Evolutionary conservation across 2,329 filamentous ascomycete genomes (phyloP).

Genomic region (Sarocladium kiliense): DNA sequence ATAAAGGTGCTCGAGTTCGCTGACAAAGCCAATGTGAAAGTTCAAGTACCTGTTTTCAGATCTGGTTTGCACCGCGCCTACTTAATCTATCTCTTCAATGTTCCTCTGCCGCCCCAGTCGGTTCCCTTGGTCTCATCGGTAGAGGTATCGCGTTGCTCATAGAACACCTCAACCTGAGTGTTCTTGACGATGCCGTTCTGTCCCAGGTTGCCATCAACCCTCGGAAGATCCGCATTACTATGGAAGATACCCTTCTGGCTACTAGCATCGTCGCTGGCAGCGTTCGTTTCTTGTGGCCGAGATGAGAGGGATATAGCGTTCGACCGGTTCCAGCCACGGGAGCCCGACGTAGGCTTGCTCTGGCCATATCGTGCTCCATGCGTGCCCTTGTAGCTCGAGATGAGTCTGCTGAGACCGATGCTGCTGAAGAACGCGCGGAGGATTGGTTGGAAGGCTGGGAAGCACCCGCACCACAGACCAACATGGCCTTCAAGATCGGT

Average conservation of each 20-base stretch:
- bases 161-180: conserved; percentile 3
- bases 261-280: not conserved
- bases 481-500: conserved; percentile 35
- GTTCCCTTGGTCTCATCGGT: not conserved
- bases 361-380: not conserved
- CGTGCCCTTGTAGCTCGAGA: not conserved
- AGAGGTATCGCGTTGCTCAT: not conserved
- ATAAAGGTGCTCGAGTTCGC: no score
- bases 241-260: conserved; percentile 3
- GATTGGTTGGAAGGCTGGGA: conserved; percentile 33
- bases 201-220: not conserved
- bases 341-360: not conserved
- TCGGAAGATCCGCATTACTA: not conserved
- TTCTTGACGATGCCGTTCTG: not conserved
- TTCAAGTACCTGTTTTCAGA: no score
- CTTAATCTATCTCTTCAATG: no score
- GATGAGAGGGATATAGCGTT: conserved; percentile 1
- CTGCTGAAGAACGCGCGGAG: conserved; percentile 24
- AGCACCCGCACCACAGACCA: conserved; percentile 37
- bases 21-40: no score
- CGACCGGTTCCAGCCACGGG: not conserved
- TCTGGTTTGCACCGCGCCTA: no score
- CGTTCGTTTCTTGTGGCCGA: not conserved
- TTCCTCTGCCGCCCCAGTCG: not conserved
- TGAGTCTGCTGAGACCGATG: not conserved